Conservation (phyloP, 176 grass and related monocot species). For the Coix lacrymajobi region DNA sequence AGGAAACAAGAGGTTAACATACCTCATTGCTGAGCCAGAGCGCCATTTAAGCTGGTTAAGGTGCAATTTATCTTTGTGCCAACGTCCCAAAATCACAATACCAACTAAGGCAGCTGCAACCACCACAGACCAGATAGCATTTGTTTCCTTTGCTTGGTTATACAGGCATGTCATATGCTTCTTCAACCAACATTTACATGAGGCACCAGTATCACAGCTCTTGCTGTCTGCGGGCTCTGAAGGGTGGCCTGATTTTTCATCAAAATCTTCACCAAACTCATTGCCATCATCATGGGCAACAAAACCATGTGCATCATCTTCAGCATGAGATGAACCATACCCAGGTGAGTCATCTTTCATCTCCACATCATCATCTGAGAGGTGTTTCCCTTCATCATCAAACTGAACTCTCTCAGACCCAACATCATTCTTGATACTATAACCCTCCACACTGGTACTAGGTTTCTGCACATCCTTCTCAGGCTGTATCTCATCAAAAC, state of each 20-base stretch:
- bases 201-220: slow-evolving; percentile 7
- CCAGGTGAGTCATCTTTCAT: slow-evolving; percentile 15
- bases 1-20: neutral
- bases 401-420: slow-evolving; percentile 32
- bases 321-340: neutral
- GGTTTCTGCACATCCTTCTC: slow-evolving; percentile 31
- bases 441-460: slow-evolving; percentile 23
- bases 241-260: neutral
- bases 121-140: slow-evolving; percentile 77
- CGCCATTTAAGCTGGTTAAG: slow-evolving; percentile 49
- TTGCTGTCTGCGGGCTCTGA: slow-evolving; percentile 5
- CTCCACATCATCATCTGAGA: slow-evolving; percentile 25
- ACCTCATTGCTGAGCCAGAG: slow-evolving; percentile 50
- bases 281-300: neutral
- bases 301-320: neutral
- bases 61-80: slow-evolving; percentile 80
- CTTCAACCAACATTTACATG: slow-evolving; percentile 62
- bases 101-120: slow-evolving; percentile 77
- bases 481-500: slow-evolving; percentile 25
- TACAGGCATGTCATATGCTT: slow-evolving; percentile 67
- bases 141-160: slow-evolving; percentile 70
- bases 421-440: slow-evolving; percentile 33
- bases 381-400: slow-evolving; percentile 32
- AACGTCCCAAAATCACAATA: slow-evolving; percentile 75
- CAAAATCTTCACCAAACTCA: slow-evolving; percentile 19